These are phyloP conservation scores for Candida glucosophila DNA, from an alignment of 1,139 yeast species.

Conservation along the genomic window DNA sequence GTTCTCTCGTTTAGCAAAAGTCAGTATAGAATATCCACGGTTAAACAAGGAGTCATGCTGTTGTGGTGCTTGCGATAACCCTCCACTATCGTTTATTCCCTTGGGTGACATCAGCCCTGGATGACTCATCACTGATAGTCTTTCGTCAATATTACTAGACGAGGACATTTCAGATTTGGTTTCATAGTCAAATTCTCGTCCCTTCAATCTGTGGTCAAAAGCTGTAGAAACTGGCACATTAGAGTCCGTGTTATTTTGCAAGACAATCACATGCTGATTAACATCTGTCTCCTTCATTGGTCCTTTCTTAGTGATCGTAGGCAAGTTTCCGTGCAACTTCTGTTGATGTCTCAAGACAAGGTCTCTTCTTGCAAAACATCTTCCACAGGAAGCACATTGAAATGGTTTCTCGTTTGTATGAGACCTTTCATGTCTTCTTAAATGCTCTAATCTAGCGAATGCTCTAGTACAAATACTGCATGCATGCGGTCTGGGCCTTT, in stretches of 20 bases:
- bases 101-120: too few relatives aligned
- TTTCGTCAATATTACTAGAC: too few relatives aligned
- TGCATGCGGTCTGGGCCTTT: conserved; percentile 86
- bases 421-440: conserved; percentile 87
- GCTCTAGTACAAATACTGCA: conserved; percentile 94
- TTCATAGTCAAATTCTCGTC: too few relatives aligned
- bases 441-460: conserved; percentile 89
- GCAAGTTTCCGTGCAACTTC: conserved; percentile 24
- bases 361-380: conserved; percentile 42
- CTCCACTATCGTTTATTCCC: too few relatives aligned
- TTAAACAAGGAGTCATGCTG: too few relatives aligned
- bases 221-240: conserved; percentile 33
- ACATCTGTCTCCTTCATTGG: conserved; percentile 10
- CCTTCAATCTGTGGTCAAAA: conserved; percentile 1
- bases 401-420: conserved; percentile 97
- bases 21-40: too few relatives aligned
- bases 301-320: conserved; percentile 14
- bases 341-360: conserved; percentile 42
- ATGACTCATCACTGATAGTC: too few relatives aligned
- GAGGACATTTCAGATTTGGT: too few relatives aligned
- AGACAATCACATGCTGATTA: conserved; percentile 35
- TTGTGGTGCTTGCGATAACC: too few relatives aligned
- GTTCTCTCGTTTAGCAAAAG: too few relatives aligned
- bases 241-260: conserved; percentile 34
- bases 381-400: conserved; percentile 43